These are phyloP conservation scores for Juglanconis sp. DNA, from an alignment of 2,329 filamentous ascomycete genomes.

Conservation along the genomic window DNA sequence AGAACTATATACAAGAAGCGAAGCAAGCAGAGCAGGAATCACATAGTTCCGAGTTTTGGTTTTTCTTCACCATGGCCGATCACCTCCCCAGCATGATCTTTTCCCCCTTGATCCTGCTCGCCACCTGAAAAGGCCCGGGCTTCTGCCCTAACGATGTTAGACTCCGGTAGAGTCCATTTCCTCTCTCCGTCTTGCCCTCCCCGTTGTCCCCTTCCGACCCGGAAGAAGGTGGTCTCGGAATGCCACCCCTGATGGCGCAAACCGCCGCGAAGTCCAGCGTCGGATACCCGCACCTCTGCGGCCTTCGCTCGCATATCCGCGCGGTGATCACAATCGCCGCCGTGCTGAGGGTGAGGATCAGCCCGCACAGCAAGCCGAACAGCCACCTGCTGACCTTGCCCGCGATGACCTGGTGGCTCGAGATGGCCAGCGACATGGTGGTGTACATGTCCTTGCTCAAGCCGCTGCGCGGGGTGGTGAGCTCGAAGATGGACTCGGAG, in stretches of 20 bases:
- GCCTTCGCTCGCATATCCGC: not conserved
- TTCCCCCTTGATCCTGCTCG: conserved; percentile 12
- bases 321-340: conserved; percentile 2
- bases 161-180: conserved; percentile 2
- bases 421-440: conserved; percentile 1
- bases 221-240: not conserved
- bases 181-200: not conserved
- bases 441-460: conserved; percentile 7
- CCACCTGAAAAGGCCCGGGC: conserved; percentile 4
- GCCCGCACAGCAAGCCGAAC: conserved; percentile 3
- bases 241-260: conserved; percentile 4
- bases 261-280: conserved; percentile 10
- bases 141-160: conserved; percentile 7
- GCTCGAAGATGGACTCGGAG: not conserved
- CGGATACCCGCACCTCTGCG: conserved; percentile 7
- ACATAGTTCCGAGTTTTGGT: not conserved
- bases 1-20: not conserved
- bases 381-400: not conserved
- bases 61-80: not conserved
- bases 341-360: not conserved
- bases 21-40: not conserved
- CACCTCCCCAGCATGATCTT: not conserved
- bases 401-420: conserved; percentile 13
- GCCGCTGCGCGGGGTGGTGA: not conserved
- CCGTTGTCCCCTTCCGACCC: not conserved